Conservation (phyloP, 2,329 filamentous ascomycete species). For the Apiospora aurea region DNA sequence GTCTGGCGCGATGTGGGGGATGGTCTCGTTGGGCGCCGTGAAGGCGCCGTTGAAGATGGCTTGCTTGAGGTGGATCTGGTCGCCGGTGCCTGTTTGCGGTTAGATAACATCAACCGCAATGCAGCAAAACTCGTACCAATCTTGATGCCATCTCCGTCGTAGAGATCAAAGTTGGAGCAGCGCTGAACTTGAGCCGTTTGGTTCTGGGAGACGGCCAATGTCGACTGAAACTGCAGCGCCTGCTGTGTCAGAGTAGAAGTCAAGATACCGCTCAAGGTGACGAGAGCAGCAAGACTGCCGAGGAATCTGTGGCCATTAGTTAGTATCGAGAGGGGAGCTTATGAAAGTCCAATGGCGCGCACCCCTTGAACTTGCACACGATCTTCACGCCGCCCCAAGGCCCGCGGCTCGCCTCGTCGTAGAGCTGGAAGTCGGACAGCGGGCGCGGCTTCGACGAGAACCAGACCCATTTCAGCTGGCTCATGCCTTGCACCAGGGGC, state of each 20-base stretch:
- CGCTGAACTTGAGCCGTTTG: not conserved
- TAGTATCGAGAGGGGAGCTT: not conserved
- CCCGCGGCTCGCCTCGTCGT: slow-evolving; percentile 10
- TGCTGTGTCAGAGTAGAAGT: slow-evolving; percentile 19
- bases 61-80: slow-evolving; percentile 9
- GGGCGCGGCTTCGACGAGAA: slow-evolving; percentile 16
- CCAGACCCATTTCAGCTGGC: slow-evolving; percentile 21
- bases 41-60: slow-evolving; percentile 15
- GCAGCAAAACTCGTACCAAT: not conserved
- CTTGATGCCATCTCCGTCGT: not conserved
- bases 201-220: not conserved
- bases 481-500: slow-evolving; percentile 8
- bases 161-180: not conserved
- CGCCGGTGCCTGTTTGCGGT: not conserved
- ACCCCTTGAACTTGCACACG: slow-evolving; percentile 16
- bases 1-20: not conserved
- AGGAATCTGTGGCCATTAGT: not conserved
- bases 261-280: slow-evolving; percentile 12
- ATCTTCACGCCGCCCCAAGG: slow-evolving; percentile 4
- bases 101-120: too few relatives aligned
- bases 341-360: not conserved
- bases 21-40: not conserved
- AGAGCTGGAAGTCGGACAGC: slow-evolving; percentile 13
- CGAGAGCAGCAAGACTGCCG: not conserved
- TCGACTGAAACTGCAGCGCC: not conserved